These are phyloP conservation scores for Xylariaceae sp. DNA, from an alignment of 2,329 filamentous ascomycete genomes.

Conservation along the genomic window DNA sequence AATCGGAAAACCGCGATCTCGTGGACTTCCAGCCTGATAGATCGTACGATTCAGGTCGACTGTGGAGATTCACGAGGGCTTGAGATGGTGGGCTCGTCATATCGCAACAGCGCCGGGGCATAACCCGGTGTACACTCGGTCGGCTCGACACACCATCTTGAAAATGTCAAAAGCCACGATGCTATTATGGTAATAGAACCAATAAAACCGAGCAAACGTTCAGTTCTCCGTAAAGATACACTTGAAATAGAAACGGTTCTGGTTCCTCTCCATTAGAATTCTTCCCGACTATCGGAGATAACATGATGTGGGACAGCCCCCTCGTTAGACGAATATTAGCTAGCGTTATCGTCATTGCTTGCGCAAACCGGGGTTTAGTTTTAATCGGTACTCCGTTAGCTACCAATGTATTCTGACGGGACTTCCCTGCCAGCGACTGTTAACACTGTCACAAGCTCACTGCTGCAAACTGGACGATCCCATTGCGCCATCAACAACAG, in stretches of 20 bases:
- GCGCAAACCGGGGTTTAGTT: too few relatives aligned
- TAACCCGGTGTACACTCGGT: slow-evolving; percentile 18
- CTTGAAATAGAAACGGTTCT: too few relatives aligned
- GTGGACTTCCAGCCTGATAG: not conserved
- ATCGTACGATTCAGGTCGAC: not conserved
- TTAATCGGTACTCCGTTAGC: too few relatives aligned
- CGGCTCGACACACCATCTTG: slow-evolving; percentile 8
- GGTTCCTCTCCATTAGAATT: too few relatives aligned
- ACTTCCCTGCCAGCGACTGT: too few relatives aligned
- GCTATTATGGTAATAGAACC: slow-evolving; percentile 21
- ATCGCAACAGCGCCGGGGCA: slow-evolving; percentile 14
- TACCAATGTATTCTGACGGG: too few relatives aligned
- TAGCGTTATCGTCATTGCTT: too few relatives aligned
- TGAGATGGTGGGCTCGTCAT: slow-evolving; percentile 29
- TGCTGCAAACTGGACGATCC: slow-evolving; percentile 10
- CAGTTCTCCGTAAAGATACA: too few relatives aligned
- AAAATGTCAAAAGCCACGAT: not conserved
- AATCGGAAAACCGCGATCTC: not conserved
- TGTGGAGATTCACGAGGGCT: slow-evolving; percentile 35
- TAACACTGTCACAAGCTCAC: not conserved
- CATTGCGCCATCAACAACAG: slow-evolving; percentile 1
- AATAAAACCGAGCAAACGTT: too few relatives aligned
- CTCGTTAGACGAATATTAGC: too few relatives aligned
- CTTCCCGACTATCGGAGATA: too few relatives aligned
- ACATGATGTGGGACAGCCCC: too few relatives aligned